Percentiles rank a stretch among this genome's conserved stretches.
These are phyloP conservation scores for Aphanomyces invadans DNA, from an alignment of 352 stramenopile genomes.

Conservation along the genomic window DNA sequence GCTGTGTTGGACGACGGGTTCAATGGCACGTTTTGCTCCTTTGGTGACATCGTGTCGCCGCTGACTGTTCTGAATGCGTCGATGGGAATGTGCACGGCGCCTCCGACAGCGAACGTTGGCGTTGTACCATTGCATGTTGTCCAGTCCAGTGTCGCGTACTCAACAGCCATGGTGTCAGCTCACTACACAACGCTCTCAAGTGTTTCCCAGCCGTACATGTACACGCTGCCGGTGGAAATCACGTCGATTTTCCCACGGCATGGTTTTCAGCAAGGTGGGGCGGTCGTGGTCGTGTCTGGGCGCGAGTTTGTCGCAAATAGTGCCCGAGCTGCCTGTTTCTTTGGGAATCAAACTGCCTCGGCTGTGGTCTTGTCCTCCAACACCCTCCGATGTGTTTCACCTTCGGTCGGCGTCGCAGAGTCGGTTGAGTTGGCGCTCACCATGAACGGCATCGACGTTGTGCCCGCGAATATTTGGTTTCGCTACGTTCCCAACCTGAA, in stretches of 20 bases:
- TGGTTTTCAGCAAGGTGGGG: constrained; percentile 39
- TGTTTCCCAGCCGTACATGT: neutral
- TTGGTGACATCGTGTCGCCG: neutral
- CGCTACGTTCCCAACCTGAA: constrained; percentile 17
- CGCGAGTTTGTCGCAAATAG: constrained; percentile 28
- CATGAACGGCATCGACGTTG: constrained; percentile 20
- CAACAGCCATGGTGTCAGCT: neutral
- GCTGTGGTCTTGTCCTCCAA: constrained; percentile 5
- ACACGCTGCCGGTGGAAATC: constrained; percentile 24
- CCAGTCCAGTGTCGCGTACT: neutral
- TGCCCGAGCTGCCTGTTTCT: constrained; percentile 32
- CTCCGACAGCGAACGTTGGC: neutral
- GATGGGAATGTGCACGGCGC: neutral
- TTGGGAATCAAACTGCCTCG: constrained; percentile 25
- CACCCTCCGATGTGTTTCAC: constrained; percentile 13
- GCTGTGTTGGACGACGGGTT: neutral
- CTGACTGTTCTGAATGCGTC: neutral
- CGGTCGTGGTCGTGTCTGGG: constrained; percentile 30
- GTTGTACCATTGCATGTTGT: neutral
- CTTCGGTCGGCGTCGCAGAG: neutral
- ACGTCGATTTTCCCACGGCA: constrained; percentile 33
- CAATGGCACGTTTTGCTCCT: neutral
- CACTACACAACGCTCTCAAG: neutral
- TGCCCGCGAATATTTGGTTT: constrained; percentile 10
- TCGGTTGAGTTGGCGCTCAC: constrained; percentile 23